Percentiles rank a stretch among this genome's conserved stretches.
These are phyloP conservation scores for Fusarium sororula DNA, from an alignment of 2,329 filamentous ascomycete genomes.

Conservation along the genomic window DNA sequence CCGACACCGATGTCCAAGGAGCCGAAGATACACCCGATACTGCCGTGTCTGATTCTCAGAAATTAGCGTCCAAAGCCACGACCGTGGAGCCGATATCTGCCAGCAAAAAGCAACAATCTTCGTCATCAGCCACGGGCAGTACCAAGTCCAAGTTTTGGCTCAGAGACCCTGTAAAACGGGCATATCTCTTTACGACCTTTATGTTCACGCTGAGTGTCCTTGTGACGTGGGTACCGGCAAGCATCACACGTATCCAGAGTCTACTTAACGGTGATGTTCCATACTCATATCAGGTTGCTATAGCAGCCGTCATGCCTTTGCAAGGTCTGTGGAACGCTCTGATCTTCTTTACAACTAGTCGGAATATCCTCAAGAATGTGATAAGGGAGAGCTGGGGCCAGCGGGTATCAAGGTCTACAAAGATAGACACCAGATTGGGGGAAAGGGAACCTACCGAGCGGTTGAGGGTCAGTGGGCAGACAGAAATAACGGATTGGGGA, in stretches of 20 bases:
- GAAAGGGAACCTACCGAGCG: neutral
- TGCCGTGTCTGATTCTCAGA: rapidly evolving
- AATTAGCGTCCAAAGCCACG: neutral
- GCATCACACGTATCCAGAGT: neutral
- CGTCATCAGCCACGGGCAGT: rapidly evolving
- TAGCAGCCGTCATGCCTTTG: neutral
- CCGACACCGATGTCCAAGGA: rapidly evolving
- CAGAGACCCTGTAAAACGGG: neutral
- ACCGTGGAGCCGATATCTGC: neutral
- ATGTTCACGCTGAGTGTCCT: neutral
- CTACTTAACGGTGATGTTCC: neutral
- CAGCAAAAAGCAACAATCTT: neutral
- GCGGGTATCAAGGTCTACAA: neutral
- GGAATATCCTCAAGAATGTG: neutral
- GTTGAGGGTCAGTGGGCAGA: neutral
- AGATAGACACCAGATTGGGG: neutral
- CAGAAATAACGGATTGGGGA: no score
- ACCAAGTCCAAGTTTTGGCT: neutral
- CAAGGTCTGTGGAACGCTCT: neutral
- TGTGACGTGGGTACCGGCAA: neutral
- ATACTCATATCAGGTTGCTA: neutral
- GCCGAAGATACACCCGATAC: rapidly evolving
- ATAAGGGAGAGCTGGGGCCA: rapidly evolving
- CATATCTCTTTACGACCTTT: neutral
- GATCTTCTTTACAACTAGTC: neutral